Base-by-base conservation (phyloP, 2,329 filamentous ascomycete species). In the Lithohypha guttulata region DNA sequence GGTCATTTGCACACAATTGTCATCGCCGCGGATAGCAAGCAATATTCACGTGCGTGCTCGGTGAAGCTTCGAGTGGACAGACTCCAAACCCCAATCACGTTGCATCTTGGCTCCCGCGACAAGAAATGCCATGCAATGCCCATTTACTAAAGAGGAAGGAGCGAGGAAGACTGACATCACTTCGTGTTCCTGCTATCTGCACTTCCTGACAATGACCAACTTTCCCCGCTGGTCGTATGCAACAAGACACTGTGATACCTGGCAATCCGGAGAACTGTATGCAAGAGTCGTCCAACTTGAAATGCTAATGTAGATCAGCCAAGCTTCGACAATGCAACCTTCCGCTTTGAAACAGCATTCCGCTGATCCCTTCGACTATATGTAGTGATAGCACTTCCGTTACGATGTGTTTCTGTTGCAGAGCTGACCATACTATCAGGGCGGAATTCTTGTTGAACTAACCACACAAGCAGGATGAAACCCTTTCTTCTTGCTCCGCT, bases 91-190 rank as follows among this genome's bases (percentile, higher is more conserved):
- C 27, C 27, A 29, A 29, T 29, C 27, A n/a, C n/a, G 5, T 13
- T n/a, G 22, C n/a, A 29, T n/a, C 6, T 6, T 13, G 27, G 5
- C n/a, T 29, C 17, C 11, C 6, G 5, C 6, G 27, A 6, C 27
- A 29, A 29, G 27, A 29, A 29, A 29, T 29, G 27, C 27, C 27
- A 29, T 29, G 27, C 6, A 6, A 6, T 13, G 5, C 5, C n/a
- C 6, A 29, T 6, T n/a, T n/a, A 29, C 17, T 6, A 13, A 29
- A 29, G n/a, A 29, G 27, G 27, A 29, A 29, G 27, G 27, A 29
- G 27, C n/a, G 27, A 29, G n/a, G 27, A 5, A 6, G 27, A 11
- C 27, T 29, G 27, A 29, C 27, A 29, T 29, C 27, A 29, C 27
- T 5, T 14, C 5, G 6, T 13, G 6, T 6, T 29, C 6, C n/a